Percentiles rank a stretch among this genome's conserved stretches.
Conservation (phyloP, 148 eudicot species). For the Arbutus unedo region DNA sequence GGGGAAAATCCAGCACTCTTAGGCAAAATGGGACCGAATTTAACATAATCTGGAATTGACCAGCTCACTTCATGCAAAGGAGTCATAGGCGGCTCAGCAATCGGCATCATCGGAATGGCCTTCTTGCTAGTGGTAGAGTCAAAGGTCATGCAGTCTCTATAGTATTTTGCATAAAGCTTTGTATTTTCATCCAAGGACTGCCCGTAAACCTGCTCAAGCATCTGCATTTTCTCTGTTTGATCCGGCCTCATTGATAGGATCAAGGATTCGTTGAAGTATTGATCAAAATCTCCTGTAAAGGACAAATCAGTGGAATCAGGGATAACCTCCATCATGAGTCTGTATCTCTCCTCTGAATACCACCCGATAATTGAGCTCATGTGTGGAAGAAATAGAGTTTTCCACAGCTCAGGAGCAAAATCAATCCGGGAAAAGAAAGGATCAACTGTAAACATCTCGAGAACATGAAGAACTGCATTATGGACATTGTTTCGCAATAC, state of each 20-base stretch:
- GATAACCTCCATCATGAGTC: conserved; percentile 48
- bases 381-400: conserved; percentile 44
- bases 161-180: conserved; percentile 46
- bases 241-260: conserved; percentile 51
- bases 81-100: conserved; percentile 58
- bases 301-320: conserved; percentile 52
- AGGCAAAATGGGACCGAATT: conserved; percentile 59
- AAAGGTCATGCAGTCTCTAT: conserved; percentile 42
- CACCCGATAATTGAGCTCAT: conserved; percentile 55
- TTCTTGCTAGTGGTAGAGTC: conserved; percentile 37
- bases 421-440: conserved; percentile 56
- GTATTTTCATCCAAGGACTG: conserved; percentile 54
- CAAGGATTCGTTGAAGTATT: conserved; percentile 42
- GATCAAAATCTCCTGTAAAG: conserved; percentile 48
- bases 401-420: conserved; percentile 65
- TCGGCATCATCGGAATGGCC: conserved; percentile 48
- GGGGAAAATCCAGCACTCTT: conserved; percentile 53
- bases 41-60: conserved; percentile 50
- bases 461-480: conserved; percentile 36
- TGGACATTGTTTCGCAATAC: conserved; percentile 33
- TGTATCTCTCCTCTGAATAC: conserved; percentile 52
- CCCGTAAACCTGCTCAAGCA: conserved; percentile 45
- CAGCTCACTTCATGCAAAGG: conserved; percentile 49
- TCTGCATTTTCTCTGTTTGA: conserved; percentile 47
- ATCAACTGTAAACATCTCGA: conserved; percentile 51